Evolutionary conservation across 2,329 filamentous ascomycete genomes (phyloP).

Genomic region (Microsporum canis): DNA sequence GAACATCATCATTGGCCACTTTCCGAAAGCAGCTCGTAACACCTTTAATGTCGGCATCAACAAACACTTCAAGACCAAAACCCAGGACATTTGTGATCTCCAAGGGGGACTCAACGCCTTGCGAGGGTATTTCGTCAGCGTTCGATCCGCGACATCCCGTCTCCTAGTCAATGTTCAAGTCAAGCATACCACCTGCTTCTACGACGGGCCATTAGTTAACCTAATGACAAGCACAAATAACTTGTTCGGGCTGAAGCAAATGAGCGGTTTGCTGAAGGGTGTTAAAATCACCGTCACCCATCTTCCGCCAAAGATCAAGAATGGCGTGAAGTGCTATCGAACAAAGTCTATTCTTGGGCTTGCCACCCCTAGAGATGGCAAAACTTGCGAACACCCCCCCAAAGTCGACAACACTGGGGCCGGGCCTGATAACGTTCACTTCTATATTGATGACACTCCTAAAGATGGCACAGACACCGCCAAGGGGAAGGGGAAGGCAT

Average conservation of each 20-base stretch:
- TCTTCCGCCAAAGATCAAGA: constrained; percentile 24
- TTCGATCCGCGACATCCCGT: constrained; percentile 47
- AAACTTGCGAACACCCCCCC: constrained; percentile 25
- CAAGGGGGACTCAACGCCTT: constrained; percentile 44
- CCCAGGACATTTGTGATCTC: constrained; percentile 26
- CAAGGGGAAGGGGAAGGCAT: constrained; percentile 12
- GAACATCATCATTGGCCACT: constrained; percentile 46
- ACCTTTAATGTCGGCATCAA: constrained; percentile 43
- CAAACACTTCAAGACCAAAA: constrained; percentile 39
- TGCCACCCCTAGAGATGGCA: constrained; percentile 32
- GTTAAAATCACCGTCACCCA: constrained; percentile 35
- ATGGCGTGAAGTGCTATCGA: constrained; percentile 24
- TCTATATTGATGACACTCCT: constrained; percentile 37
- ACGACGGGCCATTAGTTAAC: constrained; percentile 31
- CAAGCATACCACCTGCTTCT: constrained; percentile 48
- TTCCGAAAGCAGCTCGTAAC: constrained; percentile 31
- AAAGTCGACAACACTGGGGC: constrained; percentile 31
- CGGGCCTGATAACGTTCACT: constrained; percentile 43
- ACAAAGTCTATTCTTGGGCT: constrained; percentile 39
- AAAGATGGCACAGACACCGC: constrained; percentile 20
- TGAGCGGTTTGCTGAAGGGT: constrained; percentile 28
- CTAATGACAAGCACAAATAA: constrained; percentile 25
- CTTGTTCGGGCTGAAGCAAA: constrained; percentile 9
- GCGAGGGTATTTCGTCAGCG: constrained; percentile 52
- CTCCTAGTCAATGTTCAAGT: constrained; percentile 54